phyloP scores from a whole-genome alignment of 78 protist species.

The Dictyostelium citrinum region DNA sequence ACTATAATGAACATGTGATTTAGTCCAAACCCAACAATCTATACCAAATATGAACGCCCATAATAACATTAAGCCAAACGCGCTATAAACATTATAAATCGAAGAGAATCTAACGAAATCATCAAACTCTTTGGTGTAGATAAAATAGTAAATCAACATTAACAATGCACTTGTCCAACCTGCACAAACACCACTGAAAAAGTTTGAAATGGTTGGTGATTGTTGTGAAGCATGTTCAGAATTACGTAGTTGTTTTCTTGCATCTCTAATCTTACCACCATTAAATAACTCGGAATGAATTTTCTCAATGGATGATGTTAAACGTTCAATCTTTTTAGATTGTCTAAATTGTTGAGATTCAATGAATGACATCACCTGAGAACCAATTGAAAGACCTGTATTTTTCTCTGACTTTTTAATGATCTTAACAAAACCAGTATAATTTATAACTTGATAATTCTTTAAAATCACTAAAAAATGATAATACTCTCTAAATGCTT shows the following conservation, averaged over 20 bases:
- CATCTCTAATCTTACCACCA: conserved; percentile 46
- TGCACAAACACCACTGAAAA: conserved; percentile 61
- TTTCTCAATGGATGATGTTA: conserved; percentile 24
- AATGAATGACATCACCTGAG: neutral
- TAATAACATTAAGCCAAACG: conserved; percentile 16
- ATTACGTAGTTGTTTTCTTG: conserved; percentile 55
- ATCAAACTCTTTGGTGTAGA: conserved; percentile 36
- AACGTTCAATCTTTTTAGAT: conserved; percentile 29
- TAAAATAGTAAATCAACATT: conserved; percentile 28
- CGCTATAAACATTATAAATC: conserved; percentile 30
- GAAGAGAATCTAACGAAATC: conserved; percentile 25
- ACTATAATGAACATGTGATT: conserved; percentile 54
- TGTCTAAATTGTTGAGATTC: conserved; percentile 3
- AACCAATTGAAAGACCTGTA: neutral
- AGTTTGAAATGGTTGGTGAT: neutral
- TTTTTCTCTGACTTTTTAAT: conserved; percentile 66
- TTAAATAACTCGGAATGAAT: conserved; percentile 20
- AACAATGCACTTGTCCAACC: conserved; percentile 63
- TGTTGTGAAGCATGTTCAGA: neutral
- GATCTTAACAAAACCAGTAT: conserved; percentile 48
- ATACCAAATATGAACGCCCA: conserved; percentile 67
- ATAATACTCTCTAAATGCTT: conserved; percentile 47
- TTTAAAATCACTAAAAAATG: conserved; percentile 16
- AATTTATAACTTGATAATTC: conserved; percentile 64
- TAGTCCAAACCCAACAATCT: conserved; percentile 66